Conservation (phyloP, 768 basidiomycete genomes). For the button mushroom (Agaricus bisporus) region DNA sequence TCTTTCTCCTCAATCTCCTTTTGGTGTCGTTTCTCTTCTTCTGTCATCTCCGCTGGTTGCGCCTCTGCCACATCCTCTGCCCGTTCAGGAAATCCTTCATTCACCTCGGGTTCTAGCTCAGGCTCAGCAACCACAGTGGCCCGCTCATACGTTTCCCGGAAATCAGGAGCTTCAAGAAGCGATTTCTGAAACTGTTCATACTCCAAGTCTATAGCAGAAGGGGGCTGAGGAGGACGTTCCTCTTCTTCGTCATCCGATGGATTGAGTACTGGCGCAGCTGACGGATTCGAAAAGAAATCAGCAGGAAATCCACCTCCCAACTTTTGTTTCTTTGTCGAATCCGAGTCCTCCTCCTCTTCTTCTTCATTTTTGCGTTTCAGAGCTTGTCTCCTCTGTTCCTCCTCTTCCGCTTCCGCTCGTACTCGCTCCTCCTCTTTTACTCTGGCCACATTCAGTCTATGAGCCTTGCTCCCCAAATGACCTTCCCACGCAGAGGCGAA, state of each 20-base stretch:
- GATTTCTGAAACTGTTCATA: constrained; percentile 69
- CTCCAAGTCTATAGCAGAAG: constrained; percentile 54
- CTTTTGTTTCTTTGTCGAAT: constrained; percentile 13
- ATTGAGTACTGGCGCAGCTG: constrained; percentile 35
- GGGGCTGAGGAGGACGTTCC: constrained; percentile 19
- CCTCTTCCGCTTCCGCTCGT: constrained; percentile 23
- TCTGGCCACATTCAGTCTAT: constrained; percentile 60
- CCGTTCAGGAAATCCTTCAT: constrained; percentile 39
- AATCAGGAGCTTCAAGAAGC: constrained; percentile 39
- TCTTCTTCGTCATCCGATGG: constrained; percentile 35
- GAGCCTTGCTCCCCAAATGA: constrained; percentile 75
- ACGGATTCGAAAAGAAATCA: constrained; percentile 81
- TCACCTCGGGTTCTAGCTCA: constrained; percentile 39
- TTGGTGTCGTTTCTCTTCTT: constrained; percentile 39
- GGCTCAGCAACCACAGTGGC: constrained; percentile 74
- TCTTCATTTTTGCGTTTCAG: constrained; percentile 22
- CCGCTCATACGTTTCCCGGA: constrained; percentile 49
- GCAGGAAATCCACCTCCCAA: constrained; percentile 39
- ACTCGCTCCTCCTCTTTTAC: constrained; percentile 49
- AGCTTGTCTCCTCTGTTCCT: constrained; percentile 21
- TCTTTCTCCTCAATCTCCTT: constrained; percentile 72
- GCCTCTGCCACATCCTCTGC: constrained; percentile 22
- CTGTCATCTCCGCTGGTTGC: constrained; percentile 23
- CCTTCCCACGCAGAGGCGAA: constrained; percentile 84
- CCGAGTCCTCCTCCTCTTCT: constrained; percentile 9